A percentile compares a stretch with the other conserved stretches of the same genome.
Conservation (phyloP, 2,329 filamentous ascomycete species). For the Alternaria dauci region DNA sequence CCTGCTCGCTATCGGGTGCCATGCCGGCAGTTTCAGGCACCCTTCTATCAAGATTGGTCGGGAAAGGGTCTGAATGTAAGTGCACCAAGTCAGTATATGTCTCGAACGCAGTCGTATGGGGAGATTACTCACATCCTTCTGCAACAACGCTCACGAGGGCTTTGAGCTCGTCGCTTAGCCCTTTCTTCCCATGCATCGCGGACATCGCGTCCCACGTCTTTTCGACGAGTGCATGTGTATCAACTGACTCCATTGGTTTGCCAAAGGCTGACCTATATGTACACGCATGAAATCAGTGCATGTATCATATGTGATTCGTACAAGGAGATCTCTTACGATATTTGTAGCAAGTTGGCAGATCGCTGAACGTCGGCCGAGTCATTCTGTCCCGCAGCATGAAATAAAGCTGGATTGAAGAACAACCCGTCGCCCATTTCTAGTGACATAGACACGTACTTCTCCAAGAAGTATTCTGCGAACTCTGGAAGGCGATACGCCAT, state of each 20-base stretch:
- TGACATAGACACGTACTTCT: conserved; percentile 62
- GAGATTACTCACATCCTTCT: conserved; percentile 59
- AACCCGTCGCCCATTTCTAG: conserved; percentile 66
- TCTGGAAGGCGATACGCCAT: conserved; percentile 64
- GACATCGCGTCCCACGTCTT: conserved; percentile 55
- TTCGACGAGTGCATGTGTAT: conserved; percentile 60
- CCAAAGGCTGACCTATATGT: conserved; percentile 60
- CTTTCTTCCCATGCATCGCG: conserved; percentile 44
- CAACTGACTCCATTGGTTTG: conserved; percentile 69
- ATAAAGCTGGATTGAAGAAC: conserved; percentile 70
- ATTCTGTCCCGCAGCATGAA: conserved; percentile 70
- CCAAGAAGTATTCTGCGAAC: conserved; percentile 64
- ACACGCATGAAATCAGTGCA: neutral
- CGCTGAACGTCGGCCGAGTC: conserved; percentile 58
- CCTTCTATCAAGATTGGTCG: conserved; percentile 67
- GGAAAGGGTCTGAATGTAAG: conserved; percentile 56
- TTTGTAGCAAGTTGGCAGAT: conserved; percentile 68
- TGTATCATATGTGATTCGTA: neutral
- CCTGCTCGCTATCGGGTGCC: conserved; percentile 68
- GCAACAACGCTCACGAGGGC: conserved; percentile 62
- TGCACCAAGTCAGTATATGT: neutral
- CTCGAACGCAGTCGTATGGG: neutral
- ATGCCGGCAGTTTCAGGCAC: conserved; percentile 65
- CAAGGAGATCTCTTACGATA: conserved; percentile 66
- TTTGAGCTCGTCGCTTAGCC: conserved; percentile 54